Percentiles rank a stretch among this genome's conserved stretches.
These are phyloP conservation scores for Pleurotus eryngii DNA, from an alignment of 768 basidiomycete species.

Conservation along the genomic window DNA sequence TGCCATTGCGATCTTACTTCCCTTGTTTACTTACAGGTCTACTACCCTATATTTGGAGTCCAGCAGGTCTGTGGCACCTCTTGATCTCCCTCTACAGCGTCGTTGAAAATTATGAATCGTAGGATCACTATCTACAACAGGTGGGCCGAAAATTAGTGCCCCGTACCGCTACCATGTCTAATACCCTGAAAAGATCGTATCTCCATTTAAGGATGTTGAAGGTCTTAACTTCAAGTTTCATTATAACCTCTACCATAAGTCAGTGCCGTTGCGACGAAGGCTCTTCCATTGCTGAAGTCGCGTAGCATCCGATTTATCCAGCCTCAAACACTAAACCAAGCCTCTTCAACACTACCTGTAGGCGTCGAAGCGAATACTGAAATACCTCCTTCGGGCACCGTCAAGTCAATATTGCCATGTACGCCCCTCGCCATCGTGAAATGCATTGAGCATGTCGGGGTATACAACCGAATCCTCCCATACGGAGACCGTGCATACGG, in stretches of 20 bases:
- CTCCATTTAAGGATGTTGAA: slow-evolving; percentile 96
- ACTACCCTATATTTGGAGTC: slow-evolving; percentile 93
- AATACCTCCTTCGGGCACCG: slow-evolving; percentile 74
- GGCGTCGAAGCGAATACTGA: slow-evolving; percentile 43
- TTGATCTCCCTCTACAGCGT: neutral
- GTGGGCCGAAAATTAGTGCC: slow-evolving; percentile 30
- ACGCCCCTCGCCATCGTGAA: slow-evolving; percentile 97
- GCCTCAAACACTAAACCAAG: slow-evolving; percentile 59
- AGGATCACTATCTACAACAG: slow-evolving; percentile 98
- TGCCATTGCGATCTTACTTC: neutral
- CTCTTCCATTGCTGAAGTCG: neutral
- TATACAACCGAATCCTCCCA: slow-evolving; percentile 88
- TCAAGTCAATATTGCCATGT: slow-evolving; percentile 96
- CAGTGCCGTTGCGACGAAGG: slow-evolving; percentile 15
- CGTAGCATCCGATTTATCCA: slow-evolving; percentile 88
- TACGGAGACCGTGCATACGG: slow-evolving; percentile 96
- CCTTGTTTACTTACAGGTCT: slow-evolving; percentile 54
- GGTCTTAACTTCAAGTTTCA: slow-evolving; percentile 96
- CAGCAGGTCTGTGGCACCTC: slow-evolving; percentile 60
- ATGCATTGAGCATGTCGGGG: slow-evolving; percentile 83
- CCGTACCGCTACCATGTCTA: neutral
- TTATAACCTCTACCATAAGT: slow-evolving; percentile 96
- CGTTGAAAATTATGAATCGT: slow-evolving; percentile 9
- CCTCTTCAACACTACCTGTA: slow-evolving; percentile 37
- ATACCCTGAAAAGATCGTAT: slow-evolving; percentile 63